These are phyloP conservation scores for Fusarium sp. DNA, from an alignment of 2,329 filamentous ascomycete genomes.

Conservation along the genomic window DNA sequence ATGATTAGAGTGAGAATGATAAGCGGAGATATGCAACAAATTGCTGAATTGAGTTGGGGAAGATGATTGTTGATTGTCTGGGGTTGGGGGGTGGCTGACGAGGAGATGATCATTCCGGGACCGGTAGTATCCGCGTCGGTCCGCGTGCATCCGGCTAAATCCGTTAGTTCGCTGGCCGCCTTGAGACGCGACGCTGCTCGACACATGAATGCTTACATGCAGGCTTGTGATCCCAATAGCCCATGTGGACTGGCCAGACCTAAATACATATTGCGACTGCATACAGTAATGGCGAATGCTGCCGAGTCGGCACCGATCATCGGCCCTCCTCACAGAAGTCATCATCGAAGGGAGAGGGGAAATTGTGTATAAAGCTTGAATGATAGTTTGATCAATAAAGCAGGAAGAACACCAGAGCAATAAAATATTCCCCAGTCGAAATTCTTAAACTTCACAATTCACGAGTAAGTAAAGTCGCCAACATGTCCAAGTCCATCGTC, in stretches of 20 bases:
- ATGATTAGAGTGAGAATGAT: not conserved
- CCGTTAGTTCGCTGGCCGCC: not conserved
- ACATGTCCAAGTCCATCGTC: slow-evolving; percentile 27
- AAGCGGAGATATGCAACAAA: not conserved
- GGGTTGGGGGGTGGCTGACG: not conserved
- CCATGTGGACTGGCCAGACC: not conserved
- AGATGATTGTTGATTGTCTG: not conserved
- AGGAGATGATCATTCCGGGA: not conserved
- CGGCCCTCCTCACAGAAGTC: not conserved
- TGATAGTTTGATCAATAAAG: not conserved
- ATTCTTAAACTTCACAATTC: not conserved
- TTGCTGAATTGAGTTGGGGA: not conserved
- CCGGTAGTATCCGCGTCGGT: slow-evolving; percentile 24
- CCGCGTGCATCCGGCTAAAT: not conserved
- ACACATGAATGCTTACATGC: not conserved
- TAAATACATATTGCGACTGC: not conserved
- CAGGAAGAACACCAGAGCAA: too few relatives aligned
- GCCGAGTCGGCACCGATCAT: slow-evolving; percentile 11
- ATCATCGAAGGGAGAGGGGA: not conserved
- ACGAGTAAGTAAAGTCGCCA: not conserved
- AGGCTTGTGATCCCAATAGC: not conserved
- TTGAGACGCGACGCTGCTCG: too few relatives aligned
- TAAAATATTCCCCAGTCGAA: too few relatives aligned
- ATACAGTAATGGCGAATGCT: not conserved
- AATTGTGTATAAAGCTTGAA: slow-evolving; percentile 2